Base-by-base conservation (phyloP, 176 grass and related monocot species). In the Bromus sterilis region DNA sequence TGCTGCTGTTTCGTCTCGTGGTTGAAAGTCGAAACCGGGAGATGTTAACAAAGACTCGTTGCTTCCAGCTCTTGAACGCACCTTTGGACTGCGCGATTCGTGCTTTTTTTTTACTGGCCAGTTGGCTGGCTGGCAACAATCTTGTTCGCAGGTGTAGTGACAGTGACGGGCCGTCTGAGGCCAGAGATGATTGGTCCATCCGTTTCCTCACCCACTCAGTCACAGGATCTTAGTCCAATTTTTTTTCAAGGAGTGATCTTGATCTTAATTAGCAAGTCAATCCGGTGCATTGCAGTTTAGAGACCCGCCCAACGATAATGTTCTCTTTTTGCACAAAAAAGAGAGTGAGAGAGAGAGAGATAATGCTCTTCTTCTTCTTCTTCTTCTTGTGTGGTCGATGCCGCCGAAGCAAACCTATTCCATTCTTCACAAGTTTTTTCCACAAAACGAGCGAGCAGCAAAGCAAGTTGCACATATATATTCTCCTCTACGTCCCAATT, bases 71-170 rank as follows among this genome's bases (percentile, higher is more conserved):
- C 15, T 13, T 51, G 11, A 30, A 29, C 18, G 40, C 51, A 24
- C 18, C 9, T 66, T 28, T 86, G 30, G 53, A 46, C 49, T 30
- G 20, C 42, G 31, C 11, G 4, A 42, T 70, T 61, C 55, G 55
- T 53, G 41, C 37, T 44, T 35, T 21, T 59, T 59, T 48, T 44
- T 56, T 36, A 72, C 39, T 56, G 2, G 41, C 72, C 64, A 71
- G 64, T 58, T 77, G 43, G 71, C n/a, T 53, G 48, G 48, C 48
- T n/a, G n/a, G n/a, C n/a, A n/a, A 14, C 68, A 56, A 85, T 77
- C 78, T 77, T 34, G 76, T 58, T 35, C 41, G 26, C 71, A 26
- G 25, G 79, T 58, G 59, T 25, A 5, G 70, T 46, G 87, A 70
- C 49, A 7, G 34, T 33, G 82, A 89, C 63, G 55, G 23, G 25